Percentiles rank a stretch among this genome's conserved stretches.
Conservation (phyloP, 805 yeast genomes). For the Zygotorulaspora danielsina region DNA sequence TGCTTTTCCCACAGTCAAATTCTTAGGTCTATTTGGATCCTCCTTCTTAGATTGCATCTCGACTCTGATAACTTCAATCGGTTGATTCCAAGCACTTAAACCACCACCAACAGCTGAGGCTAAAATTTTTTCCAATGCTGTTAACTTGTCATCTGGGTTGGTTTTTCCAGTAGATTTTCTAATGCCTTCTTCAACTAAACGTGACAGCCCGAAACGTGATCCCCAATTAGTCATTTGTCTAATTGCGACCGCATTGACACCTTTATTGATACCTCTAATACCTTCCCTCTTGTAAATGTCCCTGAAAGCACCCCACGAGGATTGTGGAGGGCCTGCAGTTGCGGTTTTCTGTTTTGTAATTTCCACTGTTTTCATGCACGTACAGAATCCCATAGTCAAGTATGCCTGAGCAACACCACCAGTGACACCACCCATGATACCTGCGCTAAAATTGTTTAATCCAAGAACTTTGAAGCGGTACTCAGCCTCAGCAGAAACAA, state of each 20-base stretch:
- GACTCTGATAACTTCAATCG: conserved; percentile 94
- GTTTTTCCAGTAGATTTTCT: conserved; percentile 58
- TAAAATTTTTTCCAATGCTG: conserved; percentile 73
- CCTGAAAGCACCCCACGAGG: conserved; percentile 80
- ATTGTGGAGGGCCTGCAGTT: conserved; percentile 61
- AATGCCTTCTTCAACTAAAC: conserved; percentile 85
- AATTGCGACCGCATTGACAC: conserved; percentile 98
- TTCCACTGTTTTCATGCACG: conserved; percentile 98
- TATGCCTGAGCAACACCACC: conserved; percentile 98
- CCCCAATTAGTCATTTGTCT: conserved; percentile 99
- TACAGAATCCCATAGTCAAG: conserved; percentile 95
- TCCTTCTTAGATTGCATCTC: conserved; percentile 96
- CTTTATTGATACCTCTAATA: conserved; percentile 90
- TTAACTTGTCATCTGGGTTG: conserved; percentile 52
- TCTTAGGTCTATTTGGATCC: conserved; percentile 94
- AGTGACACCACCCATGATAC: conserved; percentile 91
- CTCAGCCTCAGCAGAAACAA: conserved; percentile 90
- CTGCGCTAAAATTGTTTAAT: conserved; percentile 67
- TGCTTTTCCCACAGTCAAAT: conserved; percentile 71
- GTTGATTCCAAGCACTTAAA: conserved; percentile 97
- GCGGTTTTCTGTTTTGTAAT: conserved; percentile 80
- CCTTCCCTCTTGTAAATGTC: conserved; percentile 85
- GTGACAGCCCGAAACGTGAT: conserved; percentile 86
- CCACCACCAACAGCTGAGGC: conserved; percentile 96
- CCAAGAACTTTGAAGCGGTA: conserved; percentile 65